These are phyloP conservation scores for Wallacemonas sp. DNA, from an alignment of 208 protist species.

Conservation along the genomic window DNA sequence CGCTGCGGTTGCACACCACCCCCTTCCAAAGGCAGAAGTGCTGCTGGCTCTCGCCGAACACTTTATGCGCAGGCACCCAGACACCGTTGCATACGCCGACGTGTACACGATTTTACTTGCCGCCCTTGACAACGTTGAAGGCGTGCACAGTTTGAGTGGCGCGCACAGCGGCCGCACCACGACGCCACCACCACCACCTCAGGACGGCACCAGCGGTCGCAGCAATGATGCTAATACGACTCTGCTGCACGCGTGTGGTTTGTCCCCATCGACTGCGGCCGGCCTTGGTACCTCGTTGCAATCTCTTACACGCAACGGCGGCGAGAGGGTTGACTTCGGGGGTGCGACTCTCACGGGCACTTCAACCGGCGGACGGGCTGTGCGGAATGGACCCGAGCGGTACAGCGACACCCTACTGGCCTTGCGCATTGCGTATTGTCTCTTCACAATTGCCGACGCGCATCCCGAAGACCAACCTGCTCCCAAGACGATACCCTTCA, in stretches of 20 bases:
- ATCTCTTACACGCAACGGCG: background rate
- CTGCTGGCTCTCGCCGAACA: constrained; percentile 36
- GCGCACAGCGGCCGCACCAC: no score
- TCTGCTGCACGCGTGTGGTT: background rate
- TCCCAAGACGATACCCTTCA: background rate
- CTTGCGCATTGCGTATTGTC: constrained; percentile 35
- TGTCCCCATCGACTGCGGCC: background rate
- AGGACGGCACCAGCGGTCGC: background rate
- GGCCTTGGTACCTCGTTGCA: background rate
- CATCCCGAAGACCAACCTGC: background rate
- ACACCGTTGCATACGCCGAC: constrained; percentile 25
- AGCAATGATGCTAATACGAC: background rate
- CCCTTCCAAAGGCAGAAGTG: constrained; percentile 41
- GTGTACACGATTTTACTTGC: constrained; percentile 29
- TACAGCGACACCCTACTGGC: constrained; percentile 24
- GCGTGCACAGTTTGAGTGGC: background rate
- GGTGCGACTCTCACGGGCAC: no score
- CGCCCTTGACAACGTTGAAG: constrained; percentile 33
- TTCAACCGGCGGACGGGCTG: background rate
- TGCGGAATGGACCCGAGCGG: background rate
- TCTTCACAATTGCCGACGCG: constrained; percentile 22
- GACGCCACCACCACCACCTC: background rate
- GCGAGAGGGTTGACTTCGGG: no score
- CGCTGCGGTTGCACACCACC: constrained; percentile 28
- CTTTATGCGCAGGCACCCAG: constrained; percentile 23